A percentile compares a stretch with the other conserved stretches of the same genome.
Conservation (phyloP, 176 grass and related monocot genomes). For the Aegilops tauschii region DNA sequence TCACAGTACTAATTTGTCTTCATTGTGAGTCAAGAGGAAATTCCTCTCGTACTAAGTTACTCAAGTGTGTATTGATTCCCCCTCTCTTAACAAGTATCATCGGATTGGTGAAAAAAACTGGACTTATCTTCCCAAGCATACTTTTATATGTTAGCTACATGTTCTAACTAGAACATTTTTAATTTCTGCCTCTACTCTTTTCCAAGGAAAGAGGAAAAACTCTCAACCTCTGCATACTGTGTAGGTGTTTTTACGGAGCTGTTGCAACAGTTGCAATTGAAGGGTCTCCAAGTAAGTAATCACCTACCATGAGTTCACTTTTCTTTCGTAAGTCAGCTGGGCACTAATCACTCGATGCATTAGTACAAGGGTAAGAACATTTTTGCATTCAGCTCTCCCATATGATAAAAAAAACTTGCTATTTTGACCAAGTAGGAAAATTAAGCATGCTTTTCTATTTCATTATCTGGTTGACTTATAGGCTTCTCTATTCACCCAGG, state of each 20-base stretch:
- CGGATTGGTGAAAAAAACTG: conserved; percentile 10
- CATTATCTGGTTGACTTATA: neutral
- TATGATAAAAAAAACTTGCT: neutral
- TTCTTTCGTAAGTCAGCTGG: neutral
- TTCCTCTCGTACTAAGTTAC: neutral
- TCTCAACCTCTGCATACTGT: conserved; percentile 16
- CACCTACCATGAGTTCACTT: neutral
- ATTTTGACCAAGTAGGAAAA: neutral
- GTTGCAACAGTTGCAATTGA: conserved; percentile 69
- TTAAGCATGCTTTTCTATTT: neutral
- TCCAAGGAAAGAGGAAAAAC: neutral
- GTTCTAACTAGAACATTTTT: neutral
- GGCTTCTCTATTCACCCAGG: neutral
- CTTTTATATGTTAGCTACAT: conserved; percentile 12
- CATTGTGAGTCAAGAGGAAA: neutral
- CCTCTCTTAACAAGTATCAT: neutral
- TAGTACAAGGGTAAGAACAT: neutral
- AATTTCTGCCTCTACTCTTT: conserved; percentile 7
- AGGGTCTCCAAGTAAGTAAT: conserved; percentile 72
- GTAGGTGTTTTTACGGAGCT: conserved; percentile 73
- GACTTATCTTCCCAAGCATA: neutral
- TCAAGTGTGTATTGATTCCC: neutral
- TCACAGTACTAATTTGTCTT: neutral
- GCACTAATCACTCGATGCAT: neutral
- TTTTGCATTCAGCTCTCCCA: neutral